A percentile compares a stretch with the other conserved stretches of the same genome.
These are phyloP conservation scores for Diplocarpon mali DNA, from an alignment of 2,329 filamentous ascomycete species.

Conservation along the genomic window DNA sequence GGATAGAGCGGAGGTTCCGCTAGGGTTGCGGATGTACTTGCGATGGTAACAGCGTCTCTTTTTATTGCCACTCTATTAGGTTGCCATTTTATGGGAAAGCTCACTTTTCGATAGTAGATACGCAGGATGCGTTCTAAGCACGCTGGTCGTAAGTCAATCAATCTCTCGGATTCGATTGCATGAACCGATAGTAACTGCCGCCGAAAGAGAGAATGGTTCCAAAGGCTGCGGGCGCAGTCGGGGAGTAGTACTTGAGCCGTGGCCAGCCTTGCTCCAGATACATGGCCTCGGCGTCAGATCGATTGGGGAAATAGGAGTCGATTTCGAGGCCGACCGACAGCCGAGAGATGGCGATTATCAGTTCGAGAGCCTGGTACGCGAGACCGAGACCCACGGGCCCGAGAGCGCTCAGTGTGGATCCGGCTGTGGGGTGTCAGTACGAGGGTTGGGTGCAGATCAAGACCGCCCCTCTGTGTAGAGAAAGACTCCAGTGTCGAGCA, in stretches of 20 bases:
- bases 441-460: background rate
- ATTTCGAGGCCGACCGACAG: slow-evolving; percentile 53
- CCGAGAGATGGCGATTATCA: slow-evolving; percentile 43
- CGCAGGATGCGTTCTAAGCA: slow-evolving; percentile 39
- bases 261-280: slow-evolving; percentile 60
- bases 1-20: background rate
- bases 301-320: slow-evolving; percentile 53
- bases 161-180: too few relatives aligned
- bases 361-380: slow-evolving; percentile 55
- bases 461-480: slow-evolving; percentile 3
- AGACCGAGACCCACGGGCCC: slow-evolving; percentile 52
- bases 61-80: slow-evolving; percentile 56
- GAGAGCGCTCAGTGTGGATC: slow-evolving; percentile 44
- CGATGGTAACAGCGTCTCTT: slow-evolving; percentile 26
- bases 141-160: background rate
- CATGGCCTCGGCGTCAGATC: slow-evolving; percentile 54
- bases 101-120: slow-evolving; percentile 51
- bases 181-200: slow-evolving; percentile 48
- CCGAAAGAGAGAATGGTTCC: slow-evolving; percentile 53
- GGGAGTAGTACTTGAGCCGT: slow-evolving; percentile 51
- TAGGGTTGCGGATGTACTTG: slow-evolving; percentile 33
- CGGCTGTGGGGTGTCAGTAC: slow-evolving; percentile 31
- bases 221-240: slow-evolving; percentile 52
- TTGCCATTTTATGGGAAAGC: slow-evolving; percentile 46
- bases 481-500: slow-evolving; percentile 47